These are phyloP conservation scores for Geum urbanum DNA, from an alignment of 306 rosid genomes.

Conservation along the genomic window DNA sequence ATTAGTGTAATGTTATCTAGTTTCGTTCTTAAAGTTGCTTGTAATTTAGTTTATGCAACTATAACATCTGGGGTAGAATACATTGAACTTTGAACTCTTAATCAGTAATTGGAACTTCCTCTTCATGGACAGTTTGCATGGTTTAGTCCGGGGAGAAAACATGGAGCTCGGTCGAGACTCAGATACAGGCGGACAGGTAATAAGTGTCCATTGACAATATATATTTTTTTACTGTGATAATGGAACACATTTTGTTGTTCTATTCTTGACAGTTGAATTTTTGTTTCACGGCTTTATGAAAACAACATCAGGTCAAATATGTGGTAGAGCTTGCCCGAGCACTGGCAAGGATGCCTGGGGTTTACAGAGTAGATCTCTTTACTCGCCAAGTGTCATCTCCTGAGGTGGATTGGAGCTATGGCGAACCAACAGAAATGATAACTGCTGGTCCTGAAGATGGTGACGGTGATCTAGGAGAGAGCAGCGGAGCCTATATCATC, in stretches of 20 bases:
- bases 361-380: constrained; percentile 80
- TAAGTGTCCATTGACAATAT: background rate
- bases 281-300: constrained; percentile 19
- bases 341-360: constrained; percentile 84
- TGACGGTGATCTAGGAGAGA: constrained; percentile 66
- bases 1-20: background rate
- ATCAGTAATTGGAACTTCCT: background rate
- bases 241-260: background rate
- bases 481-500: constrained; percentile 84
- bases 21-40: background rate
- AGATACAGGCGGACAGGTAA: constrained; percentile 97
- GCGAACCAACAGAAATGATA: constrained; percentile 88
- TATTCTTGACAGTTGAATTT: background rate
- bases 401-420: constrained; percentile 91
- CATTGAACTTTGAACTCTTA: background rate
- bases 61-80: background rate
- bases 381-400: constrained; percentile 80
- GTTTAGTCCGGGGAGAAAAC: constrained; percentile 81
- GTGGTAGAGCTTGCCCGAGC: constrained; percentile 92
- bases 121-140: constrained; percentile 58
- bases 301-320: constrained; percentile 59
- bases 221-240: background rate
- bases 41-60: background rate
- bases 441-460: constrained; percentile 50
- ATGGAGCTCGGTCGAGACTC: constrained; percentile 98